A percentile compares a stretch with the other conserved stretches of the same genome.
Conservation (phyloP, 2,329 filamentous ascomycete genomes). For the Seiridium cupressi region DNA sequence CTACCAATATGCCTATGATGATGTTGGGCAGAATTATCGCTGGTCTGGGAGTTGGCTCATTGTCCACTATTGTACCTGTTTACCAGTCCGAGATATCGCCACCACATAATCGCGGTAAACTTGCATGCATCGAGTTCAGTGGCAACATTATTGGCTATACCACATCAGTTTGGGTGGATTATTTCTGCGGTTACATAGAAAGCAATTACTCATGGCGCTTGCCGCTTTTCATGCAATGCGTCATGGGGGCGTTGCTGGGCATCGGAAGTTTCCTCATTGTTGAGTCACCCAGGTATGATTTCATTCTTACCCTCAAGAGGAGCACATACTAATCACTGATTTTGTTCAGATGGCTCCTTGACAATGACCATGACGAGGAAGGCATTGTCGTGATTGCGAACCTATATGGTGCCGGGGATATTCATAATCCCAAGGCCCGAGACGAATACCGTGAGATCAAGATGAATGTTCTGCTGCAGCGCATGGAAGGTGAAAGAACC, state of each 20-base stretch:
- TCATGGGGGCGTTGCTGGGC: constrained; percentile 87
- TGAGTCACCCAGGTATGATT: constrained; percentile 80
- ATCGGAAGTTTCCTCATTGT: constrained; percentile 89
- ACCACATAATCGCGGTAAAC: constrained; percentile 90
- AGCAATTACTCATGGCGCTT: constrained; percentile 86
- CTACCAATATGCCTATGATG: constrained; percentile 88
- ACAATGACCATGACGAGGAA: constrained; percentile 97
- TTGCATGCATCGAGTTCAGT: constrained; percentile 97
- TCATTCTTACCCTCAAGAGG: background rate
- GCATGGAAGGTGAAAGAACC: constrained; percentile 90
- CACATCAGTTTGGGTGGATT: constrained; percentile 97
- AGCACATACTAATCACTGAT: constrained; percentile 1
- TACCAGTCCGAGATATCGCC: constrained; percentile 96
- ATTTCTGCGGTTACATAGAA: constrained; percentile 89
- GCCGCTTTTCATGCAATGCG: constrained; percentile 86
- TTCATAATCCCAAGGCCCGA: constrained; percentile 86
- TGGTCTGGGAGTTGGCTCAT: constrained; percentile 81
- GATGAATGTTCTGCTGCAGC: constrained; percentile 90
- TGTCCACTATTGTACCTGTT: constrained; percentile 89
- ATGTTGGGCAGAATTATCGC: constrained; percentile 77
- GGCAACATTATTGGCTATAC: constrained; percentile 96
- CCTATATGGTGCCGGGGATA: constrained; percentile 91
- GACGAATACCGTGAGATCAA: constrained; percentile 99
- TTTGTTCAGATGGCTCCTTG: constrained; percentile 79
- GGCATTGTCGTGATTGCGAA: constrained; percentile 98